Base-by-base conservation (phyloP, 108 stramenopile genomes). In the Fistulifera pelliculosa region DNA sequence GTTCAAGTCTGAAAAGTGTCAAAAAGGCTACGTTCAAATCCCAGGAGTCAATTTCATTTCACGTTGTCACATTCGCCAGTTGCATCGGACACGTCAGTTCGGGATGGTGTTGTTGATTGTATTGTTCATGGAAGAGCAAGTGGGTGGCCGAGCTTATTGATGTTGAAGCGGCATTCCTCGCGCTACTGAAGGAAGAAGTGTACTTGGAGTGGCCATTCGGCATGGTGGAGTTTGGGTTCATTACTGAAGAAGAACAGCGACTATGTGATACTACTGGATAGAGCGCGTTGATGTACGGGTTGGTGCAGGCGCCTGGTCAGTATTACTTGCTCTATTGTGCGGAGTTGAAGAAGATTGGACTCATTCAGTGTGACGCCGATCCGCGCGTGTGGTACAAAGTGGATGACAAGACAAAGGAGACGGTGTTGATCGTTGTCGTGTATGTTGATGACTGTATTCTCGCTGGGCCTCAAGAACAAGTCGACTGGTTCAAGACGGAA, bases 361-460 rank as follows among this genome's bases (percentile, higher is more conserved):
- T 58, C n/a, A 27, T 23, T 5, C 44, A 44, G 44, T 27, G 44
- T 19, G 16, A 5, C 2, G 19, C 27, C 1, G 54, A 54, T 54
- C 41, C 38, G 17, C 53, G 61, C 41, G 19, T 54, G 14, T 43
- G 52, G 25, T 39, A 25, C 35, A 28, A 35, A 21, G 16, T 1
- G 8, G n/a, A 1, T 14, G 35, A 39, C 17, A 42, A 53, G 44
- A 18, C 2, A 5, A 18, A 18, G 17, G 22, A 24, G n/a, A 31
- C 5, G 27, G 55, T 56, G 12, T 23, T 48, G 41, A 41, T 56
- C 42, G 45, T 38, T 28, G 26, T 27, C n/a, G 8, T 41, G 2
- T 59, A 58, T 43, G 65, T 65, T 15, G 65, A 65, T 51, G 65
- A 65, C 58, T n/a, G 15, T 27, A 50, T 60, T 12, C 4, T 50